phyloP scores from a whole-genome alignment of 176 grass and related monocot genomes.

The Saccharum spontaneum region DNA sequence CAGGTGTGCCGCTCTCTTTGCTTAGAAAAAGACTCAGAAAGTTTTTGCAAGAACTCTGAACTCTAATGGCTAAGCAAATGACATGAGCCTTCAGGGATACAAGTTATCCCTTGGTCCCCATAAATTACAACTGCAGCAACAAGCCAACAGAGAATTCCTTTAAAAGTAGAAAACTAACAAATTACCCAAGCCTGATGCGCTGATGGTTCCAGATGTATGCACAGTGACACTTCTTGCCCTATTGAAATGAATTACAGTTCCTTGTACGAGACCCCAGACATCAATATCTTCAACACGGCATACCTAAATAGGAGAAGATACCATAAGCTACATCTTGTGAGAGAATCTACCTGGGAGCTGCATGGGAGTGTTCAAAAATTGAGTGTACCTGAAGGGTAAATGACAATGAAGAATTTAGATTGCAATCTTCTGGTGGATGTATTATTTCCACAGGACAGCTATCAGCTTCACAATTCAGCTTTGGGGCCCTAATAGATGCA shows the following conservation, averaged over 20 bases:
- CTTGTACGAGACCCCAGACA: constrained; percentile 83
- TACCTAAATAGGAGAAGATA: constrained; percentile 51
- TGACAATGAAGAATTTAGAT: constrained; percentile 92
- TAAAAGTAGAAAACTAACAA: constrained; percentile 28
- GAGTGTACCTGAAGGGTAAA: constrained; percentile 90
- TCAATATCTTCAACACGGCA: constrained; percentile 99
- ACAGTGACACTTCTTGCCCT: constrained; percentile 79
- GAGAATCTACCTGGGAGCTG: neutral
- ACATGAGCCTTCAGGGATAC: neutral
- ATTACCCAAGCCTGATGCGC: constrained; percentile 78
- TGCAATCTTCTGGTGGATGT: constrained; percentile 99
- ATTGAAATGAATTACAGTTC: constrained; percentile 98
- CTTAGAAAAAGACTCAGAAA: constrained; percentile 8
- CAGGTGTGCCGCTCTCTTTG: neutral
- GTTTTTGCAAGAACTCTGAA: constrained; percentile 3
- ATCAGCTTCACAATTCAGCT: constrained; percentile 83
- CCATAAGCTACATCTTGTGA: constrained; percentile 3
- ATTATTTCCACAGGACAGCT: constrained; percentile 86
- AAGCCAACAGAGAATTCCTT: constrained; percentile 5
- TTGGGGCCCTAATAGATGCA: constrained; percentile 75
- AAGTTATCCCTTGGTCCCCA: neutral
- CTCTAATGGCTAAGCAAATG: neutral
- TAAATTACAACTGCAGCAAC: neutral
- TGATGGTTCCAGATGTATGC: constrained; percentile 81
- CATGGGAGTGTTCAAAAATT: constrained; percentile 14